Base-by-base conservation (phyloP, 2,329 filamentous ascomycete species). In the Cladosporium sp. region DNA sequence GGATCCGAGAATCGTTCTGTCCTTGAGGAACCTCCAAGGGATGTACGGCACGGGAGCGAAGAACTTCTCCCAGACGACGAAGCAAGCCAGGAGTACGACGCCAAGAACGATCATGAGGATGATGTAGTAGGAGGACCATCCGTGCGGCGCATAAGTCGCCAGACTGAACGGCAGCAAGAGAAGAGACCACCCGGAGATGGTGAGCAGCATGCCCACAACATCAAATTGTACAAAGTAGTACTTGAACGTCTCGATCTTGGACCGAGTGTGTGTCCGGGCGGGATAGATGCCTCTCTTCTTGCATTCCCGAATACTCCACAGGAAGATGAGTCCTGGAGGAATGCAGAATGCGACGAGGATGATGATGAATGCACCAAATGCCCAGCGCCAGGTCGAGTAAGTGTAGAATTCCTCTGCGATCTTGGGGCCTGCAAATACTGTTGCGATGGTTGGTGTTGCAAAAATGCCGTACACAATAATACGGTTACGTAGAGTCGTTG, bases 91-190 rank as follows among this genome's bases (percentile, higher is more conserved):
- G 25, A 69, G 59, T n/a, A 65, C 52, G 58, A 70, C 60, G 15
- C 70, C 70, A 50, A 72, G 61, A 57, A 71, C 66, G 43, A 72
- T 52, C 69, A 72, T 71, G 60, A 70, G 67, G 60, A 78, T 74
- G 60, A 79, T 75, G 61, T 72, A 72, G 1, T 67, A 64, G 0
- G 72, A 71, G n/a, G 67, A 65, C 75, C 75, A 78, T 25, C 66
- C 66, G 0, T 68, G 22, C 59, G 69, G 34, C 12, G 69, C 69
- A 56, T 71, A 74, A 19, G 58, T 67, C 50, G 65, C 66, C 22
- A 92, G 77, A 15, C 78, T 85, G 69, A 92, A 84, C 0, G 88
- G 85, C 7, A 92, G 80, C 17, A 91, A 75, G 67, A 91, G 84
- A 9, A 89, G 73, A 0, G 82, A 78, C 64, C 88, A 81, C 1